A percentile compares a stretch with the other conserved stretches of the same genome.
Evolutionary conservation across 495 filamentous ascomycete genomes (phyloP).

Genomic region (Symbiotaphrina buchneri): DNA sequence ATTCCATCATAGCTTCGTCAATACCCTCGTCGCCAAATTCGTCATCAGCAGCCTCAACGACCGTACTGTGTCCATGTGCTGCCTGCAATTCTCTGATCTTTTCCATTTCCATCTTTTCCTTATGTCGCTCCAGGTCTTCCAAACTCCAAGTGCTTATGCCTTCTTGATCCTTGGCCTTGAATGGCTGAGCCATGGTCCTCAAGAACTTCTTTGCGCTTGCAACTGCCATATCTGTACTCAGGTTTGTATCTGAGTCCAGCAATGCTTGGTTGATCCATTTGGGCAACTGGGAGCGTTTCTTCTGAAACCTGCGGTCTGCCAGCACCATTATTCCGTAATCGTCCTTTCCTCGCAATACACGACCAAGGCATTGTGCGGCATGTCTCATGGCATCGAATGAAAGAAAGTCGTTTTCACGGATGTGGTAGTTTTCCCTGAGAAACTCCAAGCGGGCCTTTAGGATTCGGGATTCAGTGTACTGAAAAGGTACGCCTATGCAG

Average conservation of each 20-base stretch:
- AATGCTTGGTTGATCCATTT: conserved; percentile 94
- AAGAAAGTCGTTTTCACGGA: conserved; percentile 91
- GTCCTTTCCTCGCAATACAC: conserved; percentile 89
- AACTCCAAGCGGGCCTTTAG: conserved; percentile 93
- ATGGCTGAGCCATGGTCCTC: conserved; percentile 75
- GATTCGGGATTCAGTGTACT: conserved; percentile 96
- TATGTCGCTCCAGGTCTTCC: conserved; percentile 50
- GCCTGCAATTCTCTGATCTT: conserved; percentile 18
- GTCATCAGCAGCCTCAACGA: conserved; percentile 13
- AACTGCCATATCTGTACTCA: conserved; percentile 93
- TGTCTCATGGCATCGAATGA: conserved; percentile 99
- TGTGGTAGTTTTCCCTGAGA: conserved; percentile 86
- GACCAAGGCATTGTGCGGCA: conserved; percentile 88
- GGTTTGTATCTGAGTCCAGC: conserved; percentile 57
- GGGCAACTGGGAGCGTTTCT: conserved; percentile 74
- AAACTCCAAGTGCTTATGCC: conserved; percentile 83
- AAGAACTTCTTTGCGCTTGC: conserved; percentile 74
- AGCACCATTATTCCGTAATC: conserved; percentile 99
- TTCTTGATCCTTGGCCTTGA: conserved; percentile 60
- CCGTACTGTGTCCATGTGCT: conserved; percentile 8
- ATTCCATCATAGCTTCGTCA: conserved; percentile 41
- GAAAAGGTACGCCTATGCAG: conserved; percentile 93
- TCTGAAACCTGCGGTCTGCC: conserved; percentile 75
- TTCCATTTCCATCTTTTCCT: conserved; percentile 53
- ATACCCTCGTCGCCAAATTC: conserved; percentile 39